A percentile compares a stretch with the other conserved stretches of the same genome.
These are phyloP conservation scores for Mucor velutinosus DNA, from an alignment of 371 early-diverging fungal species.

Conservation along the genomic window DNA sequence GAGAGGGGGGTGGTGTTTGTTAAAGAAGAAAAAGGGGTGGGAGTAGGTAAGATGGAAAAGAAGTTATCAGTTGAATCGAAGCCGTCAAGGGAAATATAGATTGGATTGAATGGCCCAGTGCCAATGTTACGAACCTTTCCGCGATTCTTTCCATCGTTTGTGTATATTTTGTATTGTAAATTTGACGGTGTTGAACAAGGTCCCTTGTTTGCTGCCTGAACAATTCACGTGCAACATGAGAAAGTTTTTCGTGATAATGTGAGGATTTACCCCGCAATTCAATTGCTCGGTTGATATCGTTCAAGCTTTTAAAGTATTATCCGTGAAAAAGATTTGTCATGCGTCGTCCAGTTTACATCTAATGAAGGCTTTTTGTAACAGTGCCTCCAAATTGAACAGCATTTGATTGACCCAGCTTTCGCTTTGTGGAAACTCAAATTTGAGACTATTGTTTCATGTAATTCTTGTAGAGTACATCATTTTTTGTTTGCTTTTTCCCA, in stretches of 20 bases:
- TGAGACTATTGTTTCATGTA: background rate
- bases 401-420: no score
- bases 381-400: no score
- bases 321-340: constrained; percentile 6
- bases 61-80: background rate
- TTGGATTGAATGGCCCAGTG: background rate
- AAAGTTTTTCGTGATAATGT: background rate
- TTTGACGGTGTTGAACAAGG: constrained; percentile 14
- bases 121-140: constrained; percentile 18
- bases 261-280: constrained; percentile 15
- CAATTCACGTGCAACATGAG: constrained; percentile 18
- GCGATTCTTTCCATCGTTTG: background rate
- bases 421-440: no score
- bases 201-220: constrained; percentile 15
- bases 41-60: constrained; percentile 4
- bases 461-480: no score
- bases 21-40: constrained; percentile 6
- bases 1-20: constrained; percentile 23
- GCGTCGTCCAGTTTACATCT: background rate
- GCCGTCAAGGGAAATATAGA: background rate
- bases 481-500: no score
- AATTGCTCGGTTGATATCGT: background rate
- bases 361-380: background rate
- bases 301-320: background rate
- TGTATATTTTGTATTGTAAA: constrained; percentile 30